phyloP scores from a whole-genome alignment of 306 rosid genomes.

The Pyrus bretschneideri region DNA sequence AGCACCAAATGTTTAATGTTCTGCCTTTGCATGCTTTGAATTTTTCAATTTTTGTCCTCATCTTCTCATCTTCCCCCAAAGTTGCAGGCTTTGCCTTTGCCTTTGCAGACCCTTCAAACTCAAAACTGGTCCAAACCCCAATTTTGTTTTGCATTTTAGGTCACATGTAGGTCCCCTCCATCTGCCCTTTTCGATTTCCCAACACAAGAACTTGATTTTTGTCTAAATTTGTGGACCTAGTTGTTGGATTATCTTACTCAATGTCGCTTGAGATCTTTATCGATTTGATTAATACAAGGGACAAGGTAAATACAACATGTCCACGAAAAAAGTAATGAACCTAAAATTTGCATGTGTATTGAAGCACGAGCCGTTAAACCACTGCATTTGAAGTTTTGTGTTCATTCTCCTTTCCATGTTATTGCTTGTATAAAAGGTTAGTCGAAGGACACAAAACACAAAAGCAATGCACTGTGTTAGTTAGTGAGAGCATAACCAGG shows the following conservation, averaged over 20 bases:
- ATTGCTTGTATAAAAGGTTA: too few relatives aligned
- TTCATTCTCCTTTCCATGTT: too few relatives aligned
- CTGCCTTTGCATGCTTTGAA: conserved; percentile 10
- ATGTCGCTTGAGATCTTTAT: not conserved
- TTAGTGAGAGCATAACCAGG: not conserved
- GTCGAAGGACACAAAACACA: not conserved
- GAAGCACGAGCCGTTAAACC: not conserved
- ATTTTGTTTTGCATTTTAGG: conserved; percentile 30
- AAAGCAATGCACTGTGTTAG: not conserved
- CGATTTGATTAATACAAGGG: not conserved
- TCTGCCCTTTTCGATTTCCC: not conserved
- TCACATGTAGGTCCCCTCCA: conserved; percentile 42
- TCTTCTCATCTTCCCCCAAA: conserved; percentile 24
- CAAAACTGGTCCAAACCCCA: conserved; percentile 7
- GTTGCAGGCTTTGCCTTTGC: not conserved
- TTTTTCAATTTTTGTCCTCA: conserved; percentile 30
- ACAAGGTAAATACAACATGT: not conserved
- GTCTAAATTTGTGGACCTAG: conserved; percentile 1
- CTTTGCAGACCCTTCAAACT: conserved; percentile 12
- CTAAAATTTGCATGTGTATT: not conserved
- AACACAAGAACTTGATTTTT: conserved; percentile 1
- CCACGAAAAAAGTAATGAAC: not conserved
- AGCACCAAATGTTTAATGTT: not conserved
- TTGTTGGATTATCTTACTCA: not conserved
- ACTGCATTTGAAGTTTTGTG: not conserved